Evolutionary conservation across 2,329 filamentous ascomycete species (phyloP), one percentile per base, ranked within the genome.

Genomic region (Aspergillus viridinutans): DNA sequence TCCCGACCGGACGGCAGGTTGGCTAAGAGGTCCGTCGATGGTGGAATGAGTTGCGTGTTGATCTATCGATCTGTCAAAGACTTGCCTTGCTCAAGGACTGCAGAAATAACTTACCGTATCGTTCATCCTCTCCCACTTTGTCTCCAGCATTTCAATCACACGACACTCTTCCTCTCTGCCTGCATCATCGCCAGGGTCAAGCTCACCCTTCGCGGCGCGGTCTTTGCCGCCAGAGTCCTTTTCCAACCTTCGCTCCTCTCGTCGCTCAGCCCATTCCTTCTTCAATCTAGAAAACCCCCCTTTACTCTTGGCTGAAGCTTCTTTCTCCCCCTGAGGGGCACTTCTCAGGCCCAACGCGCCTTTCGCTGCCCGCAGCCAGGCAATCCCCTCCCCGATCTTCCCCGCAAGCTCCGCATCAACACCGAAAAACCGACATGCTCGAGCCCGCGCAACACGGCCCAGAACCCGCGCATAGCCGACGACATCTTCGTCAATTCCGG

Each of bases 111-210:
- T 77, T 76, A 95, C 90, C 20, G 90, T 96, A 73, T 97, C 91
- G 69, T 99, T 99, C 74, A 92, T 85, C 76, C 92, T 94, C 60
- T 85, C 85, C 93, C 94, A 97, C 72, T 96, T 97, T 40, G 81
- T 82, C 65, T 95, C 85, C 35, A 99, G 77, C 85, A 94, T 90
- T 66, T 94, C 90, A 52, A 97, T 81, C 2, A 97, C 88, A 55
- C 92, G 82, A 1, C 82, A 85, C 75, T 99, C 94, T 72, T 97
- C 94, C 20, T 90, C 76, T 65, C 84, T 87, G 1, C 94, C 93
- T 0, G 88, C 93, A 74, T 97, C 92, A 49, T 87, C 80, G 0
- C 92, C 92, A 26, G 72, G 64, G 32, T 72, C 69, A 23, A 76
- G 61, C 45, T 69, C 67, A 3, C 68, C 69, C 50, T 68, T 70